Evolutionary conservation across 2,329 filamentous ascomycete species (phyloP), one percentile per base, ranked within the genome.

Genomic region (Metarhizium album): DNA sequence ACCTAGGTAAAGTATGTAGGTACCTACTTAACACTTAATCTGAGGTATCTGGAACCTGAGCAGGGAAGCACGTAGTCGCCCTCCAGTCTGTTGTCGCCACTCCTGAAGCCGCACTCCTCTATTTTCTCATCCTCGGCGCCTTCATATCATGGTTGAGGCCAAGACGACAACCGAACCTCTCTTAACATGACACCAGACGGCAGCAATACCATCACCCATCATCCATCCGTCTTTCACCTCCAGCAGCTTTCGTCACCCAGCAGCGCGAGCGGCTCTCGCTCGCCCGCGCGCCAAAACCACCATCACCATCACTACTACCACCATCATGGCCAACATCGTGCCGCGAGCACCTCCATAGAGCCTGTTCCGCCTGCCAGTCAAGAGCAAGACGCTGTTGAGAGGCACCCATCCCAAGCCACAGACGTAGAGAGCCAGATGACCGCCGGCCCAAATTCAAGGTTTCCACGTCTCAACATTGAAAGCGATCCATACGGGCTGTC

Each of bases 401-500:
- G 73, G 48, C 73, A 76, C 53, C 59, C 62, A 20, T 64, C 67
- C 16, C 62, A 65, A 42, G 55, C 60, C 20, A 65, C 62, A 20
- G 76, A 80, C 48, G 68, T 79, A 43, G 78, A 80, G 63, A 71
- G 68, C 56, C 74, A 76, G 57, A 58, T 65, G 35, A 68, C 67
- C 1, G 57, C 62, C 14, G 62, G 62, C 29, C 58, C 57, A 37
- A 60, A 56, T n/a, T 61, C 74, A 42, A 71, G 72, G 38, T 68
- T 79, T 7, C 82, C 84, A 0, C 74, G 73, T 8, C 79, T 83
- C 60, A 79, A 74, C 20, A 66, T 68, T 24, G 81, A 83, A 57
- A 85, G 80, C 60, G 91, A 97, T 60, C 91, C 91, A 0, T 93
- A 89, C 67, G 80, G 83, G 50, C 82, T 97, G 3, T 82, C 86